Percentiles rank a stretch among this genome's conserved stretches.
Evolutionary conservation across 176 grass and related monocot species (phyloP).

Genomic region (Aegilops longissima): DNA sequence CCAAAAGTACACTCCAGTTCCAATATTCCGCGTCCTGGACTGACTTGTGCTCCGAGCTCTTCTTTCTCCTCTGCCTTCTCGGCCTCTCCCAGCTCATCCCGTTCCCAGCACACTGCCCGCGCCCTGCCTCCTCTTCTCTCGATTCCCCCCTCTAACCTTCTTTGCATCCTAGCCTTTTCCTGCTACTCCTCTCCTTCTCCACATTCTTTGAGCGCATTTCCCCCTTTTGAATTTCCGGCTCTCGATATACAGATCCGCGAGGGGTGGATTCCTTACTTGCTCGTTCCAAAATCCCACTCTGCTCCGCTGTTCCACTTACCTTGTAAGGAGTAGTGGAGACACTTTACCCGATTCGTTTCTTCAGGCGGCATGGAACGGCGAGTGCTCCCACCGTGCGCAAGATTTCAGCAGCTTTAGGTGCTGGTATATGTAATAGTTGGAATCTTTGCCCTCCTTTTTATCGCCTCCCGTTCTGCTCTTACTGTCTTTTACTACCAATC

Average conservation of each 20-base stretch:
- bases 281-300: background rate
- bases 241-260: background rate
- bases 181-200: background rate
- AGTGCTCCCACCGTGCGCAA: background rate
- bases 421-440: background rate
- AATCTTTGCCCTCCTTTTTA: background rate
- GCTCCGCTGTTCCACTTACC: background rate
- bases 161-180: background rate
- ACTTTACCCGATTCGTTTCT: constrained; percentile 33
- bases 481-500: background rate
- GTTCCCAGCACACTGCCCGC: background rate
- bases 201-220: background rate
- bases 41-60: background rate
- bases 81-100: background rate
- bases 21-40: constrained; percentile 23
- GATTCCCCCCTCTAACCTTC: background rate
- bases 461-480: background rate
- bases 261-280: constrained; percentile 19
- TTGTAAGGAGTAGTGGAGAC: background rate
- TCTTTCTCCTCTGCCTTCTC: background rate
- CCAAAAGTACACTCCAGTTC: background rate
- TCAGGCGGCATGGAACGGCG: background rate
- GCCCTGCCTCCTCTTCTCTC: background rate
- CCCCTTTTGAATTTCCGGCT: background rate
- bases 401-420: constrained; percentile 35